Conservation (phyloP, 805 yeast species). For the Pichia heedii region DNA sequence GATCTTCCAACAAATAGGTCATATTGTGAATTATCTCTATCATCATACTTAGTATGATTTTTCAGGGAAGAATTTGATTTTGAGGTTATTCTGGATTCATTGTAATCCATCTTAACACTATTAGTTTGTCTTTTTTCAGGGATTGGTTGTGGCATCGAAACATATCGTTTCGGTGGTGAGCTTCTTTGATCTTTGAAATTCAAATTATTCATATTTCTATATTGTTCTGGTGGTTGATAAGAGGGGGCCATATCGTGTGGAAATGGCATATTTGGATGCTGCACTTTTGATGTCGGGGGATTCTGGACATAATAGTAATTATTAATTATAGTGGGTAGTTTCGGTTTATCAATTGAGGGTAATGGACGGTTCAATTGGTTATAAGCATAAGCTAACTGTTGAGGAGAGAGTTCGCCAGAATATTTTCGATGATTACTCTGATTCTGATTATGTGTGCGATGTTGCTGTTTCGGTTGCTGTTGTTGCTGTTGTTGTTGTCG, state of each 20-base stretch:
- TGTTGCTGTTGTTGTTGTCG: constrained; percentile 3
- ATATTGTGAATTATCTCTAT: background rate
- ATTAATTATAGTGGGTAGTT: constrained; percentile 15
- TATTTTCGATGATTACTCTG: background rate
- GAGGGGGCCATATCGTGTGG: background rate
- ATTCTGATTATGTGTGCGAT: no score
- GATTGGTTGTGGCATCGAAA: background rate
- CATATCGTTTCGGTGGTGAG: background rate
- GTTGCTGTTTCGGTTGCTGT: constrained; percentile 9
- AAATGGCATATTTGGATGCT: background rate
- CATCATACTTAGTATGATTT: background rate
- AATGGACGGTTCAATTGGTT: constrained; percentile 1
- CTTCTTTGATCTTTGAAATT: no score
- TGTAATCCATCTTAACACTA: background rate
- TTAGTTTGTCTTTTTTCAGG: background rate
- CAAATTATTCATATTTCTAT: no score
- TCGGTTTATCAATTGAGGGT: background rate
- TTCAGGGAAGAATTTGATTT: background rate
- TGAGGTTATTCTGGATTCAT: no score
- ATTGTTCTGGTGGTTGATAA: background rate
- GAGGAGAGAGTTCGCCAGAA: background rate
- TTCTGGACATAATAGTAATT: constrained; percentile 16
- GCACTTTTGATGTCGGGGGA: constrained; percentile 5
- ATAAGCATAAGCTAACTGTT: constrained; percentile 4
- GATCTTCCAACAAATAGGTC: constrained; percentile 1